Evolutionary conservation across 352 stramenopile genomes (phyloP), one percentile per base, ranked within the genome.

Genomic region (Phytopythium cucurbitacearum): DNA sequence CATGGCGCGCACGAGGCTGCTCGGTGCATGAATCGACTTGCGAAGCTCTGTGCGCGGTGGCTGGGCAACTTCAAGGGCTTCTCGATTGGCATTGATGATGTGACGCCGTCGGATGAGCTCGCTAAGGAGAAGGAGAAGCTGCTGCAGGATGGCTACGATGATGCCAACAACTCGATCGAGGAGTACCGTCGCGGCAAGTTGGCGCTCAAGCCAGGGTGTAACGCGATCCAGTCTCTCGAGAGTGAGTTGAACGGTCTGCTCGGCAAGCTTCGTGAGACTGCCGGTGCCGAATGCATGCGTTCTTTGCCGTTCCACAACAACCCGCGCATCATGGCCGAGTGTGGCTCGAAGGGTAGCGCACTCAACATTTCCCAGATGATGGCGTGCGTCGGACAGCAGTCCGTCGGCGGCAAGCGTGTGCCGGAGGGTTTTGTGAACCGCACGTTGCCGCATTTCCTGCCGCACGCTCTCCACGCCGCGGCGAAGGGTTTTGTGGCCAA

Each of bases 301-400:
- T 89, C 97, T 48, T 74, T 98, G 21, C 90, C 94, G n/a, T 98
- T 98, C 82, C 90, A 98, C 62, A 99, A 99, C 70, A 95, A 91
- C 56, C 85, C 85, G 38, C 82, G 85, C 65, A 99, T 99, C 57
- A 99, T 99, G 98, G 97, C 97, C 28, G 90, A 98, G 55, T 99
- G 96, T 77, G 98, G 98, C 40, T 98, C 96, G 3, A 99, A 99
- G 83, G 98, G 97, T 51, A 98, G 90, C 70, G 85, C 95, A 6
- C 68, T 99, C 3, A 99, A 99, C 69, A 99, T 99, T 62, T 99
- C 95, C n/a, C 98, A 99, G 73, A 99, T 99, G 97, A 98, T 99
- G 59, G 96, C 97, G 16, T 99, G 97, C 80, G 93, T 99, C 32
- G 97, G 97, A 4, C 97, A 99, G 79, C 97, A 99, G 70, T 97